Evolutionary conservation across 257 asterid species (phyloP).

Genomic region (Scutellaria minor): DNA sequence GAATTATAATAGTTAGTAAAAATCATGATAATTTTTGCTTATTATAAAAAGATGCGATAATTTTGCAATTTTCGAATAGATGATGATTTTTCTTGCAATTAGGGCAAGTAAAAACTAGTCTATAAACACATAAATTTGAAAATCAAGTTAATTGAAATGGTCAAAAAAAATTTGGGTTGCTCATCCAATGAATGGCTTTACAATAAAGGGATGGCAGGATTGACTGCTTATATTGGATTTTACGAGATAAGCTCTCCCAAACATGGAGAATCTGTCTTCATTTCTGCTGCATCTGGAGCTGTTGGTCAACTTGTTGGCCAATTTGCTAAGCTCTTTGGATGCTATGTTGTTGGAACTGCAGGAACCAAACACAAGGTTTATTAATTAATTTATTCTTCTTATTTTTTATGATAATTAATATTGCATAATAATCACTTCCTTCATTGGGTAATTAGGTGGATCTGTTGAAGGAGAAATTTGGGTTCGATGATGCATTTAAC

Average conservation of each 20-base stretch:
- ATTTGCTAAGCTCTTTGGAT: conserved; percentile 37
- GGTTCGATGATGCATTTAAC: conserved; percentile 56
- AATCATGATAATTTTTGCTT: no score
- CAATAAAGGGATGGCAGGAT: conserved; percentile 33
- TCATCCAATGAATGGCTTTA: no score
- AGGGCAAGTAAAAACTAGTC: no score
- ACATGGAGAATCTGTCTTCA: conserved; percentile 33
- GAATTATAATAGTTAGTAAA: no score
- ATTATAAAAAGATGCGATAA: no score
- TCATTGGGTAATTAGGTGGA: conserved; percentile 38
- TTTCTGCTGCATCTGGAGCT: conserved; percentile 45
- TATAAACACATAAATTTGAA: no score
- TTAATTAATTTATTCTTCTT: neutral
- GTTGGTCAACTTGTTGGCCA: conserved; percentile 49
- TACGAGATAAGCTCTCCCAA: conserved; percentile 35
- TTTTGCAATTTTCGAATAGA: no score
- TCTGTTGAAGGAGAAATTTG: conserved; percentile 51
- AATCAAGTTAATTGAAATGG: no score
- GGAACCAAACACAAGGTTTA: conserved; percentile 45
- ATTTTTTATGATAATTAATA: neutral
- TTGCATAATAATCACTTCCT: neutral
- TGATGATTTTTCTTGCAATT: no score
- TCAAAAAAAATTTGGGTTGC: no score
- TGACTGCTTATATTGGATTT: conserved; percentile 37
- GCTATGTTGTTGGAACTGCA: conserved; percentile 55